phyloP scores from a whole-genome alignment of 2,329 filamentous ascomycete species.

The Cyclaneusma minus region DNA sequence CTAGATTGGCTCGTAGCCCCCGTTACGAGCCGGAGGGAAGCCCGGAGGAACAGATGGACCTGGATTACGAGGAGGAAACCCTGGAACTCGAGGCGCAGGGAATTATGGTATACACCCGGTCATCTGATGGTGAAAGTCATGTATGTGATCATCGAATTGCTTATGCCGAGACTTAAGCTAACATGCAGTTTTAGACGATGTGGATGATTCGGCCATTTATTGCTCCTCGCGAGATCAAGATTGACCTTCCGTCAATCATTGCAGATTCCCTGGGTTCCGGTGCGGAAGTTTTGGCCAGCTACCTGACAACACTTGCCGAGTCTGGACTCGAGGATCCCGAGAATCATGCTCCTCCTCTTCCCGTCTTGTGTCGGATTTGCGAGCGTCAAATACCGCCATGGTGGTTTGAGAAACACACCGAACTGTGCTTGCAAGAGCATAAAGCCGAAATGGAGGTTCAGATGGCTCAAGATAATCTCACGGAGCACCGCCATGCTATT shows the following conservation, averaged over 20 bases:
- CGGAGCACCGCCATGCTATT: constrained; percentile 85
- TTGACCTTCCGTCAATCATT: constrained; percentile 77
- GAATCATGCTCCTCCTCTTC: constrained; percentile 64
- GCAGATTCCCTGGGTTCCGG: constrained; percentile 90
- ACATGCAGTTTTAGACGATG: constrained; percentile 57
- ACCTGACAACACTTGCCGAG: constrained; percentile 80
- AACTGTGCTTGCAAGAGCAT: constrained; percentile 89
- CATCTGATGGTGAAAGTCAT: constrained; percentile 77
- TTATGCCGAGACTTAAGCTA: constrained; percentile 10
- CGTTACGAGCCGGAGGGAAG: constrained; percentile 15
- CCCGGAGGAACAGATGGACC: constrained; percentile 21
- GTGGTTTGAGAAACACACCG: constrained; percentile 99
- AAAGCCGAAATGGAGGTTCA: constrained; percentile 96
- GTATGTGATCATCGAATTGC: constrained; percentile 34
- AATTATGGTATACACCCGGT: constrained; percentile 92
- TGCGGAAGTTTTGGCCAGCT: constrained; percentile 85
- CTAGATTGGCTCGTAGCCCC: constrained; percentile 38
- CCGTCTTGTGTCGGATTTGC: constrained; percentile 89
- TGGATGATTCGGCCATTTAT: constrained; percentile 97
- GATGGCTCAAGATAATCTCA: constrained; percentile 80
- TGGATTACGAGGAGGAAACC: constrained; percentile 26
- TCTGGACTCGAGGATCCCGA: constrained; percentile 60
- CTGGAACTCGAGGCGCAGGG: constrained; percentile 88
- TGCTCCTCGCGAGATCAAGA: constrained; percentile 80
- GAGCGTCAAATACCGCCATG: constrained; percentile 93